Percentiles rank a stretch among this genome's conserved stretches.
Conservation (phyloP, 2,329 filamentous ascomycete genomes). For the Pseudopyricularia javanii region DNA sequence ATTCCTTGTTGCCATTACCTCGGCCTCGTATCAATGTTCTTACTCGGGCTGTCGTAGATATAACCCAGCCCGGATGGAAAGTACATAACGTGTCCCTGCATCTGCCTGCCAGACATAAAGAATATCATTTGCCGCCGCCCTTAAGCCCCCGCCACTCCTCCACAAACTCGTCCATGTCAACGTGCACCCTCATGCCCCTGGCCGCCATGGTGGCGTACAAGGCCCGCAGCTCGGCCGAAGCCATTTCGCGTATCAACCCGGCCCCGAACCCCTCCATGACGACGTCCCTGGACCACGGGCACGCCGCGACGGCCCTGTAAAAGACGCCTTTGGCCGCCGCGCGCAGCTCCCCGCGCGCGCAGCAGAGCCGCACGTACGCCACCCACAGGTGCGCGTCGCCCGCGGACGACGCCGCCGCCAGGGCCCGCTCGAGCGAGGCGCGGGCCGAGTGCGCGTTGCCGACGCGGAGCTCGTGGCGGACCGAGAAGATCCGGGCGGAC, state of each 20-base stretch:
- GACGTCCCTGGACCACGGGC: constrained; percentile 35
- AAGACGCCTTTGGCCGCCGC: constrained; percentile 32
- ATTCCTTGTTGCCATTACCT: too few species aligned
- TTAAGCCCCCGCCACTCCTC: constrained; percentile 3
- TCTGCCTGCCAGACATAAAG: too few species aligned
- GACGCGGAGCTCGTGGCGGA: constrained; percentile 33
- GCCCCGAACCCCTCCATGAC: constrained; percentile 36
- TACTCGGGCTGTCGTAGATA: too few species aligned
- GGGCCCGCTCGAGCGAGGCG: constrained; percentile 38
- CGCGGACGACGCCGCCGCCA: constrained; percentile 23
- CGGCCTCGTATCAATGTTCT: too few species aligned
- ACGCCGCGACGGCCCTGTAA: constrained; percentile 32
- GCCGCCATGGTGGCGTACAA: constrained; percentile 16
- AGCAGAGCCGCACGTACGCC: constrained; percentile 35
- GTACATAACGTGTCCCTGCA: too few species aligned
- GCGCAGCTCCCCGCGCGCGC: constrained; percentile 18
- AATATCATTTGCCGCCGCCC: neutral
- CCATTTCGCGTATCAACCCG: constrained; percentile 21
- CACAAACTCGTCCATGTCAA: constrained; percentile 8
- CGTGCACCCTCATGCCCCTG: constrained; percentile 10
- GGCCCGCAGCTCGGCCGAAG: constrained; percentile 32
- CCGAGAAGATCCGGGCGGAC: constrained; percentile 33
- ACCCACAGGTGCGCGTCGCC: constrained; percentile 34
- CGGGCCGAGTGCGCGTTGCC: constrained; percentile 37
- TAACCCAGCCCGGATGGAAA: too few species aligned